These are phyloP conservation scores for Ceratocystis destructans DNA, from an alignment of 2,329 filamentous ascomycete genomes.

Conservation along the genomic window DNA sequence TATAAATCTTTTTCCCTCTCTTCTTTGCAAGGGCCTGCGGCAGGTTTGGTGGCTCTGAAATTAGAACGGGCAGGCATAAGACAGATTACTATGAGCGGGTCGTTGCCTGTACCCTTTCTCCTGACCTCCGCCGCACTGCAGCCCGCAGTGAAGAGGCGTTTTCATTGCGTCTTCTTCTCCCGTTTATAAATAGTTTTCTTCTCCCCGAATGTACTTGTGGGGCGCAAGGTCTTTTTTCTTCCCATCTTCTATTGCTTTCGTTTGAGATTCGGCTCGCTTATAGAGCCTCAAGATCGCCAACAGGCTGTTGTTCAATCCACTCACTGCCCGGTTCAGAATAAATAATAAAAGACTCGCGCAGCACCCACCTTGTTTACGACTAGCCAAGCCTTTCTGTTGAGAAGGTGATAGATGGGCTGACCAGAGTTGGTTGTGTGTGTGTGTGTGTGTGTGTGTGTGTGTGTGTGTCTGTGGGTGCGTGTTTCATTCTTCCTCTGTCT, in stretches of 20 bases:
- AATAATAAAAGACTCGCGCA: neutral
- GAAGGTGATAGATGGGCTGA: too few species aligned
- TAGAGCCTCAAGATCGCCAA: neutral
- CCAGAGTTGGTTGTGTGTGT: neutral
- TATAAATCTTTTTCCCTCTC: too few species aligned
- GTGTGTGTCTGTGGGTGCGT: neutral
- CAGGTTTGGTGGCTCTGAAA: neutral
- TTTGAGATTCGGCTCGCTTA: neutral
- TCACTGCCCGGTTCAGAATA: neutral
- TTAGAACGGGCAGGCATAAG: neutral
- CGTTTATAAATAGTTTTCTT: neutral
- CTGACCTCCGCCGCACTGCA: neutral
- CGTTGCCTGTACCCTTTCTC: neutral
- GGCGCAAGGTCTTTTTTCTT: neutral
- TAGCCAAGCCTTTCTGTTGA: too few species aligned
- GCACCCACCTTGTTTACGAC: neutral
- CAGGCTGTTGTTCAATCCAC: neutral
- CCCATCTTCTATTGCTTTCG: neutral
- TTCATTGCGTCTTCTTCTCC: neutral
- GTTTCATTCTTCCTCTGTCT: neutral
- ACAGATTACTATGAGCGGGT: too few species aligned
- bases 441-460: neutral
- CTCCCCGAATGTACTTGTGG: neutral
- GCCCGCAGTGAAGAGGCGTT: neutral
- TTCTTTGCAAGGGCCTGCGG: neutral